phyloP scores from a whole-genome alignment of 2,329 filamentous ascomycete species.

The Zymoseptoria ardabiliae region DNA sequence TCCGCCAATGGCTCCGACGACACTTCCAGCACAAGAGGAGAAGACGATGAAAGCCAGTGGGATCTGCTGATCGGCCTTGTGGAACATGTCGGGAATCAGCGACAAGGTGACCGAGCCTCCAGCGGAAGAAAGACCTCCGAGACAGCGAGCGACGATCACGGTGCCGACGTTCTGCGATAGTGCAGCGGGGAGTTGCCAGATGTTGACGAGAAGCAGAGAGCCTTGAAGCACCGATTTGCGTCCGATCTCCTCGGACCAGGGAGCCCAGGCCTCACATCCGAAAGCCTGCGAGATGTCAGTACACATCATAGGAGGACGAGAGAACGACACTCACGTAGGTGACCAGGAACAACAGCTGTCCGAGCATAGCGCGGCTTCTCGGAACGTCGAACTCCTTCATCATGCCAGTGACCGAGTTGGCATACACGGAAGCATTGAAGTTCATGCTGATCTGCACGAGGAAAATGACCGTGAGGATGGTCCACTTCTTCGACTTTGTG shows the following conservation, averaged over 20 bases:
- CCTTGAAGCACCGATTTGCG: conserved; percentile 68
- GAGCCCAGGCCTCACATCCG: conserved; percentile 81
- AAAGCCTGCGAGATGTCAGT: conserved; percentile 47
- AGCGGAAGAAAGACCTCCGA: conserved; percentile 49
- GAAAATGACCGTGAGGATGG: conserved; percentile 46
- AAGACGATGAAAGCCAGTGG: conserved; percentile 49
- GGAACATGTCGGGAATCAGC: conserved; percentile 58
- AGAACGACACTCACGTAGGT: conserved; percentile 43
- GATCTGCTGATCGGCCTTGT: conserved; percentile 50
- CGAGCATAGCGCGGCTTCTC: conserved; percentile 60
- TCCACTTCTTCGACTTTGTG: conserved; percentile 45
- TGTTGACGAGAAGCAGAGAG: conserved; percentile 66
- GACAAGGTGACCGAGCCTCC: conserved; percentile 59
- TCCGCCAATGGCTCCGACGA: conserved; percentile 28
- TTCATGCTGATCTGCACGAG: conserved; percentile 51
- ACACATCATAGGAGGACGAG: not conserved
- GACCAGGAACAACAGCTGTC: conserved; percentile 72
- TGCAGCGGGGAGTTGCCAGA: conserved; percentile 60
- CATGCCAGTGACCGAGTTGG: conserved; percentile 51
- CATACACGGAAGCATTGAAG: conserved; percentile 47
- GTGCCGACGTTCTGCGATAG: conserved; percentile 37
- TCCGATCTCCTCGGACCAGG: conserved; percentile 78
- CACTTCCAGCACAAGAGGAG: conserved; percentile 27
- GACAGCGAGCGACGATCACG: conserved; percentile 37
- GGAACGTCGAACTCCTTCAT: conserved; percentile 61